A percentile compares a stretch with the other conserved stretches of the same genome.
These are phyloP conservation scores for Colletotrichum sp. DNA, from an alignment of 2,329 filamentous ascomycete species.

Conservation along the genomic window DNA sequence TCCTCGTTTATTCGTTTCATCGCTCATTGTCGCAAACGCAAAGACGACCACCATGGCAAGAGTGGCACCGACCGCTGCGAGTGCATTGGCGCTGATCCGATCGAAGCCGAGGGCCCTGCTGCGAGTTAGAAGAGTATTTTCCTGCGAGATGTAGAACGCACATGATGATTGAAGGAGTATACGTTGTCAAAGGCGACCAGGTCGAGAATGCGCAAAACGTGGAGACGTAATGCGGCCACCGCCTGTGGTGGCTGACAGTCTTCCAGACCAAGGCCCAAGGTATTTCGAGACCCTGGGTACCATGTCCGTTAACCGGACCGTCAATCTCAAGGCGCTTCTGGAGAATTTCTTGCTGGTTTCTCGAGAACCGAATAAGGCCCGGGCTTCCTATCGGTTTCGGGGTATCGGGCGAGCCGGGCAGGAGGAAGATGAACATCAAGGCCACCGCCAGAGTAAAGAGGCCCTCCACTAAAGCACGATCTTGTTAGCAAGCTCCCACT, in stretches of 20 bases:
- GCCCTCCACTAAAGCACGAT: slow-evolving; percentile 42
- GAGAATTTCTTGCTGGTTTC: slow-evolving; percentile 35
- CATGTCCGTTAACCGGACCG: slow-evolving; percentile 31
- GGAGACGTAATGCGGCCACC: slow-evolving; percentile 53
- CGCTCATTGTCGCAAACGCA: slow-evolving; percentile 51
- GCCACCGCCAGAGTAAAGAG: slow-evolving; percentile 45
- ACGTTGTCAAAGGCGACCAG: slow-evolving; percentile 56
- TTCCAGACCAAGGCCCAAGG: slow-evolving; percentile 42
- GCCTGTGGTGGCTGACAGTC: slow-evolving; percentile 46
- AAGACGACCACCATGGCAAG: slow-evolving; percentile 52
- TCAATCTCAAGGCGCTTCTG: slow-evolving; percentile 37
- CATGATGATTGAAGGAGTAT: slow-evolving; percentile 51
- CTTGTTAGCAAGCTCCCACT: neutral
- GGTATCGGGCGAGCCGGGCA: slow-evolving; percentile 45
- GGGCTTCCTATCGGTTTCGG: slow-evolving; percentile 41
- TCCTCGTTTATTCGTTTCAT: slow-evolving; percentile 48
- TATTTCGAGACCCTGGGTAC: slow-evolving; percentile 39
- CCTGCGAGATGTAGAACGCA: slow-evolving; percentile 18
- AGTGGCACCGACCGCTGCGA: slow-evolving; percentile 46
- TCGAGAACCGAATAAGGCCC: slow-evolving; percentile 41
- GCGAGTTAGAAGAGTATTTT: neutral
- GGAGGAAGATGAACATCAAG: slow-evolving; percentile 41
- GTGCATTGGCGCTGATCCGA: slow-evolving; percentile 48
- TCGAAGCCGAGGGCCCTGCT: slow-evolving; percentile 46
- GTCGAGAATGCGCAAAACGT: slow-evolving; percentile 56